Percentiles rank a stretch among this genome's conserved stretches.
phyloP scores from a whole-genome alignment of 148 eudicot genomes.

The Rhododendron henanense region DNA sequence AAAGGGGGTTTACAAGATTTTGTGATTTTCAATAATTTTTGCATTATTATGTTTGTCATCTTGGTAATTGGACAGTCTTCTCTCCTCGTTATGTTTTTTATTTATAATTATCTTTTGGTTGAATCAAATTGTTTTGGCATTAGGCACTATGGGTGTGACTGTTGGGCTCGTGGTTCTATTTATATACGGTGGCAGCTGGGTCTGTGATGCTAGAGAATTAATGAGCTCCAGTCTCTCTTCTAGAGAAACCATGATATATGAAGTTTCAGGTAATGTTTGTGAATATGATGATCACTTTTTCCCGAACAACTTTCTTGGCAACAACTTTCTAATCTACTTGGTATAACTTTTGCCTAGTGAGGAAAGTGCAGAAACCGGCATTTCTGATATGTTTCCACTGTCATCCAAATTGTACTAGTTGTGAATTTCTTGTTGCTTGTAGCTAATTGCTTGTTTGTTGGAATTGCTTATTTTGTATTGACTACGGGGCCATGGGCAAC shows the following conservation, averaged over 20 bases:
- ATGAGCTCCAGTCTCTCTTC: not conserved
- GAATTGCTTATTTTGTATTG: not conserved
- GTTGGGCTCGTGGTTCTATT: slow-evolving; percentile 28
- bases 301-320: not conserved
- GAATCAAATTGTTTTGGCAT: slow-evolving; percentile 3
- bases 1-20: not conserved
- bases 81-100: not conserved
- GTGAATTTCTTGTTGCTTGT: not conserved
- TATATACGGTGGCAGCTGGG: slow-evolving; percentile 28
- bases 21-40: not conserved
- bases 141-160: slow-evolving; percentile 29
- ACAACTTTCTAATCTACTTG: not conserved
- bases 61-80: not conserved
- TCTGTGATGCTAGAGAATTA: slow-evolving; percentile 38
- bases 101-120: not conserved
- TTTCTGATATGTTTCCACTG: not conserved
- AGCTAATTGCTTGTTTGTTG: not conserved
- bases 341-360: not conserved
- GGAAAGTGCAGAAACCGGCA: not conserved
- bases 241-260: slow-evolving; percentile 4
- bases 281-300: no score
- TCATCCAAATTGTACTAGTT: not conserved
- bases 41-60: not conserved
- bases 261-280: slow-evolving; percentile 23
- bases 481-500: not conserved